These are phyloP conservation scores for Xylariaceae sp. DNA, from an alignment of 2,329 filamentous ascomycete genomes.

Conservation along the genomic window DNA sequence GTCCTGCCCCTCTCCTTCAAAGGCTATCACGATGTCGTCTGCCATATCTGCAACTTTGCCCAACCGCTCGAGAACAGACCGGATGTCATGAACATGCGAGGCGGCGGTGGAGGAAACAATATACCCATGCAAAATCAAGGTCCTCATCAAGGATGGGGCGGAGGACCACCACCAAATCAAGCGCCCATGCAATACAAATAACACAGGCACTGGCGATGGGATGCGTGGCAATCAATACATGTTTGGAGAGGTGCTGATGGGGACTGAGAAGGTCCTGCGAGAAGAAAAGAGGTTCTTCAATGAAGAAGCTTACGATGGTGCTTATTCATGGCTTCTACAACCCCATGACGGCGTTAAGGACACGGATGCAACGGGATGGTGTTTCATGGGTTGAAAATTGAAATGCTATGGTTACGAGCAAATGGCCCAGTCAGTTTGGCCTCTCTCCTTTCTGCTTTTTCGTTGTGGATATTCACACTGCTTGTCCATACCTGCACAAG, in stretches of 20 bases:
- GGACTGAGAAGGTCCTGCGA: too few species aligned
- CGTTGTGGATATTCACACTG: too few species aligned
- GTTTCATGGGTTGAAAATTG: slow-evolving; percentile 3
- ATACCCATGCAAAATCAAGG: slow-evolving; percentile 33
- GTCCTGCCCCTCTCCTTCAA: slow-evolving; percentile 65
- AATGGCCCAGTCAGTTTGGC: too few species aligned
- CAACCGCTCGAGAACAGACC: slow-evolving; percentile 57
- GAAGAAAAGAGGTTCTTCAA: too few species aligned
- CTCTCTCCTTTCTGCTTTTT: too few species aligned
- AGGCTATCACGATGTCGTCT: slow-evolving; percentile 64
- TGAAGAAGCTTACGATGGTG: too few species aligned
- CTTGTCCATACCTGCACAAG: too few species aligned
- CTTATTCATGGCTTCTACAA: not conserved
- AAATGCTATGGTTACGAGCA: too few species aligned
- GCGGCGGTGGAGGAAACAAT: slow-evolving; percentile 31
- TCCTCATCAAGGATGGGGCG: slow-evolving; percentile 19
- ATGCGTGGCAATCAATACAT: not conserved
- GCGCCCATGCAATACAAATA: slow-evolving; percentile 26
- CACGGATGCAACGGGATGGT: not conserved
- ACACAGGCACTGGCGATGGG: too few species aligned
- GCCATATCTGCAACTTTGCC: slow-evolving; percentile 70
- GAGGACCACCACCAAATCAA: slow-evolving; percentile 18
- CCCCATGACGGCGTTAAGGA: slow-evolving; percentile 10
- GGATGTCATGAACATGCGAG: slow-evolving; percentile 51
- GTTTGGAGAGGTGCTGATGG: too few species aligned